Percentiles rank a stretch among this genome's conserved stretches.
These are phyloP conservation scores for Linnemannia zychae DNA, from an alignment of 192 early-diverging fungal genomes.

Conservation along the genomic window DNA sequence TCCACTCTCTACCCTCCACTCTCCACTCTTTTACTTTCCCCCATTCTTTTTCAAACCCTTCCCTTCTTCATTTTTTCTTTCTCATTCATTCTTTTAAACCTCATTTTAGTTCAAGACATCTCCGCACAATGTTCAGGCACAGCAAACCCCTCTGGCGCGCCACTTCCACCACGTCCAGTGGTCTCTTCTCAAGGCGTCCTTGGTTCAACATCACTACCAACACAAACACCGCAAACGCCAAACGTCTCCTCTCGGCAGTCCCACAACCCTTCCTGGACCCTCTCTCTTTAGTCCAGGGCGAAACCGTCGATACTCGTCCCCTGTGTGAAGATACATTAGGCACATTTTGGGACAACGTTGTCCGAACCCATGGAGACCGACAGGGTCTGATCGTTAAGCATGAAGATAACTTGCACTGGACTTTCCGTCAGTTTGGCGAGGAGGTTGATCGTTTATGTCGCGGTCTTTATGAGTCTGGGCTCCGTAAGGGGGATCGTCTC, in stretches of 20 bases:
- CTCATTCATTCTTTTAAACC: not conserved
- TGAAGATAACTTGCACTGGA: conserved; percentile 58
- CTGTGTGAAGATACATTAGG: conserved; percentile 61
- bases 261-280: not conserved
- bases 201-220: not conserved
- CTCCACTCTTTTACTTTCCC: not conserved
- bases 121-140: conserved; percentile 5
- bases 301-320: conserved; percentile 11
- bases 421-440: conserved; percentile 59
- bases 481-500: conserved; percentile 64
- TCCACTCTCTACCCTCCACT: conserved; percentile 1
- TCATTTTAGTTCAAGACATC: not conserved
- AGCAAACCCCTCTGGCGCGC: conserved; percentile 1
- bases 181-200: not conserved
- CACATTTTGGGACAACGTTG: conserved; percentile 49
- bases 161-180: not conserved
- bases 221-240: not conserved
- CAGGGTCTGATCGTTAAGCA: conserved; percentile 61
- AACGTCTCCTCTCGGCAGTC: conserved; percentile 2
- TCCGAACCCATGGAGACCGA: conserved; percentile 43
- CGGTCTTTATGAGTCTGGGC: conserved; percentile 57
- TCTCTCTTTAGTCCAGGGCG: conserved; percentile 50
- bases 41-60: not conserved
- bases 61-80: not conserved
- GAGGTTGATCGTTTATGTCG: conserved; percentile 57